Evolutionary conservation across 495 filamentous ascomycete species (phyloP), one percentile per base, ranked within the genome.

Genomic region (Tuber microsphaerosporum): DNA sequence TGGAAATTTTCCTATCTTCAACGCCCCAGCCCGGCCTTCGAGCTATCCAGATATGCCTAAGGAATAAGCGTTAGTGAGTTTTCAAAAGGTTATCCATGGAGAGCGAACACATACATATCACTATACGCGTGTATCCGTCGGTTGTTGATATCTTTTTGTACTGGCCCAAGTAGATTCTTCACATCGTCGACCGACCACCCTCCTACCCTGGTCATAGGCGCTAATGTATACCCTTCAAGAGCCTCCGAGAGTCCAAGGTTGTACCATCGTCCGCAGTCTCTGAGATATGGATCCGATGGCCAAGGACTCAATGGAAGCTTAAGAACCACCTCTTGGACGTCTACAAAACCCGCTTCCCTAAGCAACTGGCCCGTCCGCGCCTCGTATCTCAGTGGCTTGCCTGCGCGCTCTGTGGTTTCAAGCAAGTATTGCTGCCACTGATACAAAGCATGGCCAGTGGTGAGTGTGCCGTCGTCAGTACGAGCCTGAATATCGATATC

Each of bases 401-500:
- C 87, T 26, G 86, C 85, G 16, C 87, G 84, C 56, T 88, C 86
- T 48, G 93, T 95, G n/a, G 92, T 91, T 73, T 90, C 87, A 70
- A 89, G 85, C 39, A 97, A 79, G 76, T 88, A 88, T 17, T 88
- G 84, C 75, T 91, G 91, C 94, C 94, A 97, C 76, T 88, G 84
- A 76, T 79, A 84, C 73, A 89, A 85, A 45, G 83, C 84, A 73
- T 84, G 88, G 70, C 86, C 85, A 74, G 81, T 75, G 61, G 88
- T 84, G 81, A 89, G 75, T 82, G 81, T 88, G n/a, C 88, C 87
- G 79, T 93, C 91, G 74, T 94, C 92, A 75, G 89, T 92, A 41
- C 89, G 91, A n/a, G 92, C 93, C 39, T 88, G 85, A 71, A 92
- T 89, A 83, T 98, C 93, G 45, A 98, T 92, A 82, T 98, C 94